Evolutionary conservation across 345 rosid genomes (phyloP).

Genomic region (Lumnitzera racemosa): DNA sequence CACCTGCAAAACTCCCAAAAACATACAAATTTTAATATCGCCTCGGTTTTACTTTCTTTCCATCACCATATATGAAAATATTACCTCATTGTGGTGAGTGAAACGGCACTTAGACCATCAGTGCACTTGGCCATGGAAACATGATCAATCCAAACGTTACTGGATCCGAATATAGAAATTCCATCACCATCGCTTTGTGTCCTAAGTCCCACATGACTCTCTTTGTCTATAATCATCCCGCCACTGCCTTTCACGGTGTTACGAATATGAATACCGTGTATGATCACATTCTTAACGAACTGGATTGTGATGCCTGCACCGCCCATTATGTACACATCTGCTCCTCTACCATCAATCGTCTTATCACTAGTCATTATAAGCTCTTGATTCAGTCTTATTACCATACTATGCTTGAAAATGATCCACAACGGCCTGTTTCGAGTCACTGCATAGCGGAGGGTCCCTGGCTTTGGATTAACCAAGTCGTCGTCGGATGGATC

Average conservation of each 20-base stretch:
- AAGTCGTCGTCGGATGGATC: conserved; percentile 47
- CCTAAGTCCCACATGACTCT: conserved; percentile 46
- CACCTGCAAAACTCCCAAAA: conserved; percentile 25
- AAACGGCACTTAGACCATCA: conserved; percentile 70
- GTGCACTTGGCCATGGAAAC: conserved; percentile 51
- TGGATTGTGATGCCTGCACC: conserved; percentile 71
- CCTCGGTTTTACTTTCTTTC: too few species aligned
- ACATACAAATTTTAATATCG: too few species aligned
- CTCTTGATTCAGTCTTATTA: conserved; percentile 54
- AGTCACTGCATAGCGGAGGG: conserved; percentile 39
- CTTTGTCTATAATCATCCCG: conserved; percentile 57
- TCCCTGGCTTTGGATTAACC: conserved; percentile 11
- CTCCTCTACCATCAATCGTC: conserved; percentile 76
- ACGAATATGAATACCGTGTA: conserved; percentile 62
- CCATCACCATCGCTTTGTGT: conserved; percentile 76
- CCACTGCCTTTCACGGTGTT: conserved; percentile 36
- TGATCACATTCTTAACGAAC: conserved; percentile 48
- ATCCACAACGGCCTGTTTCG: conserved; percentile 43
- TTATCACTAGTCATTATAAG: conserved; percentile 49
- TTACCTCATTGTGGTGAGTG: conserved; percentile 69
- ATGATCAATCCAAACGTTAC: conserved; percentile 74
- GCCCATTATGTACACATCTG: conserved; percentile 40
- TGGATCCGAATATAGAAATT: conserved; percentile 52
- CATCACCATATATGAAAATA: neutral
- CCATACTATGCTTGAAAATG: conserved; percentile 45